These are phyloP conservation scores for Parvularia atlantis DNA, from an alignment of 78 protist species.

Conservation along the genomic window DNA sequence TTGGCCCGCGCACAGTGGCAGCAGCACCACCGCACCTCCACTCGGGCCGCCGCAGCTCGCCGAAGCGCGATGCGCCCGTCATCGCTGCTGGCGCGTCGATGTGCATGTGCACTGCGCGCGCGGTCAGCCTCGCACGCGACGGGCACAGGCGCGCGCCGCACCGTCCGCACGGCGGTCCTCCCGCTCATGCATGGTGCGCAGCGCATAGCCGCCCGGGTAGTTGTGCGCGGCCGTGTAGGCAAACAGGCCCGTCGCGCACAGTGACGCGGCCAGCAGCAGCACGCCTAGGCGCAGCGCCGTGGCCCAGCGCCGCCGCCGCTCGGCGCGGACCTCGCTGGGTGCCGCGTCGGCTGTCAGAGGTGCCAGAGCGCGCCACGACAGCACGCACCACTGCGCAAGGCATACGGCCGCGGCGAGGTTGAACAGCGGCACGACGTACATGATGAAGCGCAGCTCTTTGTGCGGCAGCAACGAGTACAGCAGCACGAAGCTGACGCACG, in stretches of 20 bases:
- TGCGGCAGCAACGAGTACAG: conserved; percentile 75
- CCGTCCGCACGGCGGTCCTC: neutral
- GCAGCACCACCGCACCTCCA: too few relatives aligned
- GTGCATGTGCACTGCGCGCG: conserved; percentile 17
- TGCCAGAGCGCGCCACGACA: neutral
- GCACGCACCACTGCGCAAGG: too few relatives aligned
- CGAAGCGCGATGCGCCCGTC: conserved; percentile 47
- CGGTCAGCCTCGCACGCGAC: too few relatives aligned
- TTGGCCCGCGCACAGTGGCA: too few relatives aligned
- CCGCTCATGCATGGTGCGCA: conserved; percentile 4
- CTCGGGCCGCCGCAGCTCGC: conserved; percentile 7
- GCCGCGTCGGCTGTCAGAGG: too few relatives aligned
- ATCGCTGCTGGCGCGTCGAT: conserved; percentile 47
- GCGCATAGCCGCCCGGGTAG: conserved; percentile 53
- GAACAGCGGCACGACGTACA: conserved; percentile 65
- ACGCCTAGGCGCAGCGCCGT: neutral
- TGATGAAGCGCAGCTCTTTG: conserved; percentile 80
- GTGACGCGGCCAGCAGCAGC: neutral
- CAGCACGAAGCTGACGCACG: conserved; percentile 25
- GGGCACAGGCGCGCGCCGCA: too few relatives aligned
- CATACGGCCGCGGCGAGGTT: conserved; percentile 40
- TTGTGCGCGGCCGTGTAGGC: conserved; percentile 26
- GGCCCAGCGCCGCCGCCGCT: too few relatives aligned
- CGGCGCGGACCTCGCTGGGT: too few relatives aligned
- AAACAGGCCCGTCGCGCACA: neutral